phyloP scores from a whole-genome alignment of 2,329 filamentous ascomycete genomes.

The Cladophialophora carrionii region DNA sequence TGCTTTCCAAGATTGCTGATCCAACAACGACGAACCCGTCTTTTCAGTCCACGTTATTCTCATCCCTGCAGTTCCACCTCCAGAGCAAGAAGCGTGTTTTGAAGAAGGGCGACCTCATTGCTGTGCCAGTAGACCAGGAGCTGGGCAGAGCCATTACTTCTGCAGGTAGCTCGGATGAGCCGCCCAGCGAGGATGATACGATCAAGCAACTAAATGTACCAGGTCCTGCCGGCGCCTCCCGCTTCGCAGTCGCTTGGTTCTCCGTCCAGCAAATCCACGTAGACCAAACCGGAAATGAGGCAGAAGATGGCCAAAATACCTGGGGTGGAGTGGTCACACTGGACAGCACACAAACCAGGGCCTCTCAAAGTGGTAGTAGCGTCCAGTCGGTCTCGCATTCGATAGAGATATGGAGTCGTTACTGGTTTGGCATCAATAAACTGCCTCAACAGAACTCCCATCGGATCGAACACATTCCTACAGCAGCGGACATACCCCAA shows the following conservation, averaged over 20 bases:
- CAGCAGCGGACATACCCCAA: conserved; percentile 41
- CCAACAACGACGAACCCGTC: conserved; percentile 83
- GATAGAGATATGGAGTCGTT: conserved; percentile 79
- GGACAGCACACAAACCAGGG: conserved; percentile 81
- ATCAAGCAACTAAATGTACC: conserved; percentile 47
- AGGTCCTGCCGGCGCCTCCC: conserved; percentile 19
- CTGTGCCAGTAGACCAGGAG: conserved; percentile 83
- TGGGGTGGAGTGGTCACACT: conserved; percentile 89
- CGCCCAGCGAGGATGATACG: conserved; percentile 72
- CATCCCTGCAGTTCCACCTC: conserved; percentile 86
- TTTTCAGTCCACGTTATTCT: conserved; percentile 82
- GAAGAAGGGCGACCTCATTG: conserved; percentile 84
- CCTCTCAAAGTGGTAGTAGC: conserved; percentile 88
- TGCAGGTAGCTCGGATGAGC: conserved; percentile 58
- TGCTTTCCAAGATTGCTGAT: conserved; percentile 83
- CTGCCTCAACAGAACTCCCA: conserved; percentile 55
- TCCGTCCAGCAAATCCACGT: conserved; percentile 58
- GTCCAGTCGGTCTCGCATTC: conserved; percentile 78
- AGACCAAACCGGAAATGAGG: conserved; percentile 48
- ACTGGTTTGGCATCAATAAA: conserved; percentile 79
- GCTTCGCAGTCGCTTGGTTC: conserved; percentile 72
- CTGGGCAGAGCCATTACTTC: conserved; percentile 82
- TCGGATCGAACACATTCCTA: conserved; percentile 42
- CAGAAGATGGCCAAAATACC: conserved; percentile 60
- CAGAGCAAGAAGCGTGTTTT: conserved; percentile 79